Evolutionary conservation across 768 basidiomycete species (phyloP).

Genomic region (Mycena kentingensis): DNA sequence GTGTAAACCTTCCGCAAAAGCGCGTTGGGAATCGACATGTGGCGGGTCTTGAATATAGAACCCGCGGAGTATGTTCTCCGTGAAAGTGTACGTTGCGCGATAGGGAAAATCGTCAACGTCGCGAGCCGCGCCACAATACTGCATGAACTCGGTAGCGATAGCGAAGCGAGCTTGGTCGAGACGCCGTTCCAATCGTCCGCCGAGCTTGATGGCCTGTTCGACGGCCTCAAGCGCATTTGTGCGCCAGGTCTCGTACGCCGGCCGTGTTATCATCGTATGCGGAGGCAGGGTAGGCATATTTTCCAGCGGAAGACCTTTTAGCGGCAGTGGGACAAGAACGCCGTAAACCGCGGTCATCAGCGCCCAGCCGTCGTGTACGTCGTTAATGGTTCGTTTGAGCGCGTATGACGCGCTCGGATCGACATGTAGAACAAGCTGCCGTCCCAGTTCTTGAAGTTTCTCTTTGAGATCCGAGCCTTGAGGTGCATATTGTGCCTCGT

Average conservation of each 20-base stretch:
- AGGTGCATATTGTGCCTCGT: not conserved
- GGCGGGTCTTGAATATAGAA: constrained; percentile 7
- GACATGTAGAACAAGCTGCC: not conserved
- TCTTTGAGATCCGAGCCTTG: not conserved
- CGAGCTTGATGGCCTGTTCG: not conserved
- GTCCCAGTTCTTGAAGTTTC: constrained; percentile 10
- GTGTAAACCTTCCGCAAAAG: constrained; percentile 12
- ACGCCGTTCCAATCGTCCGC: constrained; percentile 11
- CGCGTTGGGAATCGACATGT: constrained; percentile 8
- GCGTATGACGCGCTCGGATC: not conserved
- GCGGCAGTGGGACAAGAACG: constrained; percentile 2
- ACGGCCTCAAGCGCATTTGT: constrained; percentile 1
- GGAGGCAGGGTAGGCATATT: constrained; percentile 6
- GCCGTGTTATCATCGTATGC: constrained; percentile 3
- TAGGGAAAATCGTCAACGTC: constrained; percentile 4
- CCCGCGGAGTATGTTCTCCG: not conserved
- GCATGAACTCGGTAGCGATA: constrained; percentile 14
- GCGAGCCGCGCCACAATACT: not conserved
- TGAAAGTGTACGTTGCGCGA: constrained; percentile 9
- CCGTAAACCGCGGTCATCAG: constrained; percentile 14
- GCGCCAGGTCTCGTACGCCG: constrained; percentile 12
- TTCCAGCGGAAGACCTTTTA: constrained; percentile 8
- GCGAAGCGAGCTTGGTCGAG: constrained; percentile 16
- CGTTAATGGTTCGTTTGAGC: not conserved
- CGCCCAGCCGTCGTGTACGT: constrained; percentile 10